Conservation (phyloP, 805 yeast genomes). For the Starmerella vitae region DNA sequence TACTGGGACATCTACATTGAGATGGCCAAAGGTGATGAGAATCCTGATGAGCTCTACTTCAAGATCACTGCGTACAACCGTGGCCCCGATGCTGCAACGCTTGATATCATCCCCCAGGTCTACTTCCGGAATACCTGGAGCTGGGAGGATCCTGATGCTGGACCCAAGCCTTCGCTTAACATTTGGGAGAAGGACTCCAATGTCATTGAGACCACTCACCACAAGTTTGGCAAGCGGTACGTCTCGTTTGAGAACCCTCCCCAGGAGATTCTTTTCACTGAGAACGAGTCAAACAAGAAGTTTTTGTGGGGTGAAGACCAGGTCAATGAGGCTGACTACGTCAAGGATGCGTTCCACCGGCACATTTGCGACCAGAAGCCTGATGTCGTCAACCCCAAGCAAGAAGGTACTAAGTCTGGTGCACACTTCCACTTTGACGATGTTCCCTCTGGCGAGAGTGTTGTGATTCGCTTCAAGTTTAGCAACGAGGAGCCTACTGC, state of each 20-base stretch:
- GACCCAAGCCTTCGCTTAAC: constrained; percentile 20
- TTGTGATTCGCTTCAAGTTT: constrained; percentile 66
- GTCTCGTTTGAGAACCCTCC: constrained; percentile 43
- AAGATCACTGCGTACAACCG: constrained; percentile 80
- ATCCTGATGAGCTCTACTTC: constrained; percentile 67
- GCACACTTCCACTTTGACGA: constrained; percentile 73
- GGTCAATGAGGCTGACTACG: constrained; percentile 44
- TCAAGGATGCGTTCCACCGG: constrained; percentile 88
- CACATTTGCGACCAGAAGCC: constrained; percentile 48
- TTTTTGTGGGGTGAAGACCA: constrained; percentile 43
- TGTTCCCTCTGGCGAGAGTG: constrained; percentile 77
- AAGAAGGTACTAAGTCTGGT: constrained; percentile 66
- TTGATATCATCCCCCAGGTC: constrained; percentile 74
- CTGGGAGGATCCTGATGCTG: constrained; percentile 43
- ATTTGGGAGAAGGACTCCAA: constrained; percentile 33
- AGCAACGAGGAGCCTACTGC: constrained; percentile 31
- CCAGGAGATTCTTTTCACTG: constrained; percentile 69
- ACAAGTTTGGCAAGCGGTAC: constrained; percentile 53
- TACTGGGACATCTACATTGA: constrained; percentile 84
- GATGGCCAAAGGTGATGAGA: constrained; percentile 73
- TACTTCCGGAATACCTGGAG: constrained; percentile 83
- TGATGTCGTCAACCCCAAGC: constrained; percentile 54
- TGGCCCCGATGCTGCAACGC: constrained; percentile 70
- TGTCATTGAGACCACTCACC: constrained; percentile 49
- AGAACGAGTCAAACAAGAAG: constrained; percentile 69